Base-by-base conservation (phyloP, 306 rosid genomes). In the Cucurbita moschata region DNA sequence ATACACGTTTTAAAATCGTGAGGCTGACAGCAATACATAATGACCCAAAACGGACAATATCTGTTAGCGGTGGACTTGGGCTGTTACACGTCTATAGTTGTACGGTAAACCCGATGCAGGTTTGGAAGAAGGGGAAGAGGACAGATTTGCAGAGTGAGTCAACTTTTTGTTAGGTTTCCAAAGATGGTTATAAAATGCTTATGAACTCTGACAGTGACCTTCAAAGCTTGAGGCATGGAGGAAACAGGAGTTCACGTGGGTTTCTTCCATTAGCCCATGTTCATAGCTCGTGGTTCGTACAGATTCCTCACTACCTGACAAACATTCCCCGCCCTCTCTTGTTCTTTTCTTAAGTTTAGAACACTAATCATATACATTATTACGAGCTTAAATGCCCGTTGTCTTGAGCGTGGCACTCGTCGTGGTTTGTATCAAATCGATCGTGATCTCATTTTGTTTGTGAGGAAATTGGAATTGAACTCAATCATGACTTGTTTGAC, bases 251-350 rank as follows among this genome's bases (percentile, higher is more conserved):
- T 57, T 71, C 85, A 79, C 82, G 80, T 77, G 85, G 49, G 77
- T 47, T 23, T 53, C 73, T 66, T 75, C 71, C 55, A 74, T 77
- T 75, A 71, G 65, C 82, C 69, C 83, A 84, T 84, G 85, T 79
- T 79, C 78, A 52, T 70, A 74, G 12, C 61, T 69, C 44, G 58
- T 69, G 73, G 58, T 7, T 69, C 18, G 6, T 8, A 49, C 43
- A 68, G 58, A 68, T 68, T 68, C 57, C 58, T 19, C 73, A 60
- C 83, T 79, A 84, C 66, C 35, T 63, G 83, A 82, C 87, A 85
- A 83, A 72, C 46, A 76, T 84, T 81, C 86, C 75, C 73, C 38
- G 49, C 71, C 79, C n/a, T 16, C 16, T 42, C 11, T 43, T 66
- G 44, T 61, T 1, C 0, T 21, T 15, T 44, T 11, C 30, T 66